Base-by-base conservation (phyloP, 257 asterid genomes). In the Petunia axillaris region DNA sequence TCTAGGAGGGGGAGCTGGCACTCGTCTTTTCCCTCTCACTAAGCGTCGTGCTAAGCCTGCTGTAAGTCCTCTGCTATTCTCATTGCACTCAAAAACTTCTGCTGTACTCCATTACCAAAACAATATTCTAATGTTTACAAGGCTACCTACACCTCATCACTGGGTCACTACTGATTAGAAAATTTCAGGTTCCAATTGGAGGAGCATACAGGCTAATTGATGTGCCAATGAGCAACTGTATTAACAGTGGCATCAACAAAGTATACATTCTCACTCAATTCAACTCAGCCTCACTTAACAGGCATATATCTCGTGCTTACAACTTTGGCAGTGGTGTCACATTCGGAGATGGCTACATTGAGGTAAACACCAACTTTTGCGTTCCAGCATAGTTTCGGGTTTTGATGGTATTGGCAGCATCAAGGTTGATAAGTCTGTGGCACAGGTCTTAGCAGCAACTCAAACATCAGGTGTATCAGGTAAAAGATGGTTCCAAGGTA, bases 1-100 rank as follows among this genome's bases (percentile, higher is more conserved):
- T 81, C 93, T 95, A 1, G 99, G 99, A 79, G 99, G 99, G 13
- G 98, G 99, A 54, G 99, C 99, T 3, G 99, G 99, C n/a, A 95
- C 99, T 50, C 97, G 96, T 64, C 91, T 93, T 59, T 95, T 93
- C 84, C 99, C 99, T 4, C 98, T 93, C 71, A 95, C 99, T 3
- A 95, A 93, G 82, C 97, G 94, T 40, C 91, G 98, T 2, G 99
- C 99, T 65, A 95, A 95, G 86, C 98, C 99, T 78, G 99, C 99
- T 14, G 99, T 95, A 82, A 89, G 97, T 83, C 52, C 37, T 58
- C 13, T 66, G 46, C 16, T 68, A 50, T 13, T 40, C 8, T 35
- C 37, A 38, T 14, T 71, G 37, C 59, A 9, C 3, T 13, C 43
- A 38, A n/a, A n/a, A n/a, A 40, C 8, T 15, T 15, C 2, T 46